These are phyloP conservation scores for Diaporthe vaccinii DNA, from an alignment of 2,329 filamentous ascomycete species.

Conservation along the genomic window DNA sequence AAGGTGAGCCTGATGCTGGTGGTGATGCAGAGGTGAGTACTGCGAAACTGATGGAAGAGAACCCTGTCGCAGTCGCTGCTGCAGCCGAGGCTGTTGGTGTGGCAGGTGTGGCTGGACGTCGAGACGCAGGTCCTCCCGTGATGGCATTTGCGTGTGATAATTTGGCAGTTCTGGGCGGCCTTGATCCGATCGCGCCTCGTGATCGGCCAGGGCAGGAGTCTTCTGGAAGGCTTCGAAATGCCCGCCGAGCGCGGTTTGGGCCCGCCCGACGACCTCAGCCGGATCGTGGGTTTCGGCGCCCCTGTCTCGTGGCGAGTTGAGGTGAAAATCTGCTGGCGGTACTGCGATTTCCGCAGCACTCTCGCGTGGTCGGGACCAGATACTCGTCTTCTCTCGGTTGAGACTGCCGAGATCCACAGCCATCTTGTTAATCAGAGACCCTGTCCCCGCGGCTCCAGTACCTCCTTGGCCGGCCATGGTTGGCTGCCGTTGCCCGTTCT, in stretches of 20 bases:
- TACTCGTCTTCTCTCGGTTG: conserved; percentile 38
- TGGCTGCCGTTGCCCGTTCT: conserved; percentile 24
- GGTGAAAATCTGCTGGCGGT: conserved; percentile 16
- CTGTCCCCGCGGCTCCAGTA: conserved; percentile 1
- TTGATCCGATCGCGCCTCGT: conserved; percentile 11
- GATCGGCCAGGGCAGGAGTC: conserved; percentile 13
- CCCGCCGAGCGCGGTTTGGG: neutral
- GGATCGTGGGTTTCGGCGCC: conserved; percentile 29
- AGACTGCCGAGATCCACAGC: conserved; percentile 40
- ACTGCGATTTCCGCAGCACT: conserved; percentile 30
- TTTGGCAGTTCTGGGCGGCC: neutral
- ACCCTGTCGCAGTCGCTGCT: conserved; percentile 32
- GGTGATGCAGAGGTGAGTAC: conserved; percentile 32
- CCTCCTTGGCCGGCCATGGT: conserved; percentile 33
- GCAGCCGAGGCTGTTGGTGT: conserved; percentile 18
- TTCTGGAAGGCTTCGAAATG: conserved; percentile 37
- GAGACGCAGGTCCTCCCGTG: conserved; percentile 4
- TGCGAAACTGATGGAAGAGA: conserved; percentile 38
- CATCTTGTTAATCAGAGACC: conserved; percentile 34
- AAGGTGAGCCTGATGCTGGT: conserved; percentile 27
- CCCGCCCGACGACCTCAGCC: conserved; percentile 21
- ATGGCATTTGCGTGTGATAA: neutral
- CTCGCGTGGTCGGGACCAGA: conserved; percentile 23
- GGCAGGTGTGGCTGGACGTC: conserved; percentile 7
- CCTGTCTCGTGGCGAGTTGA: conserved; percentile 26